phyloP scores from a whole-genome alignment of 805 yeast species.

The Candida krabiensis region DNA sequence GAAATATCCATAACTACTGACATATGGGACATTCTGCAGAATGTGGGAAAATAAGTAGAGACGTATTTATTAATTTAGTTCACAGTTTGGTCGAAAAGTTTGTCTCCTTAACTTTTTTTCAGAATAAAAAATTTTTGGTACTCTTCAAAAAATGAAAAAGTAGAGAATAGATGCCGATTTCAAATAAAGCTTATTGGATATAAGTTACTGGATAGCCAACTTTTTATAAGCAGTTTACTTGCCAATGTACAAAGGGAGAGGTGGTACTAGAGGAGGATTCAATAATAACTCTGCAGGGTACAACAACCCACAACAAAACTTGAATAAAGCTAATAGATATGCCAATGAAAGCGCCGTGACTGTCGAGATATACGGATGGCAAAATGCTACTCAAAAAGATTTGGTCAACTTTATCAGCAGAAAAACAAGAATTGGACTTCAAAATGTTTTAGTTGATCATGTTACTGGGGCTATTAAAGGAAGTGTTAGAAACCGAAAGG shows the following conservation, averaged over 20 bases:
- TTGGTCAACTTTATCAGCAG: constrained; percentile 67
- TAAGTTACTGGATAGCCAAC: no score
- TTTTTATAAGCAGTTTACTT: no score
- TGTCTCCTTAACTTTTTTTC: no score
- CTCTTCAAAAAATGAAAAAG: no score
- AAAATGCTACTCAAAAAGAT: constrained; percentile 70
- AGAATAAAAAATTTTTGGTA: no score
- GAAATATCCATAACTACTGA: no score
- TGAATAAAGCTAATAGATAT: constrained; percentile 23
- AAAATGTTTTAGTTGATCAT: constrained; percentile 53
- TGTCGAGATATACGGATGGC: constrained; percentile 78
- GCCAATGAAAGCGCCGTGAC: constrained; percentile 37
- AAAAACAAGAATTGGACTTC: constrained; percentile 57
- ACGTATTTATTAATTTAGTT: no score
- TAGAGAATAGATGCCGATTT: no score
- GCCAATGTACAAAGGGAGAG: constrained; percentile 35
- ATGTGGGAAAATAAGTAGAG: no score
- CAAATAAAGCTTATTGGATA: no score
- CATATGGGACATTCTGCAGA: no score
- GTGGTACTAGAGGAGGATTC: constrained; percentile 26
- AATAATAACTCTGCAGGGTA: constrained; percentile 12
- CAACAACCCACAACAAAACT: constrained; percentile 15
- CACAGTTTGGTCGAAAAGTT: no score
- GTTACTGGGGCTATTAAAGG: constrained; percentile 54
- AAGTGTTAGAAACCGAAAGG: constrained; percentile 49